Evolutionary conservation across 2,329 filamentous ascomycete species (phyloP), one percentile per base, ranked within the genome.

Genomic region (Macrophomina tecta): DNA sequence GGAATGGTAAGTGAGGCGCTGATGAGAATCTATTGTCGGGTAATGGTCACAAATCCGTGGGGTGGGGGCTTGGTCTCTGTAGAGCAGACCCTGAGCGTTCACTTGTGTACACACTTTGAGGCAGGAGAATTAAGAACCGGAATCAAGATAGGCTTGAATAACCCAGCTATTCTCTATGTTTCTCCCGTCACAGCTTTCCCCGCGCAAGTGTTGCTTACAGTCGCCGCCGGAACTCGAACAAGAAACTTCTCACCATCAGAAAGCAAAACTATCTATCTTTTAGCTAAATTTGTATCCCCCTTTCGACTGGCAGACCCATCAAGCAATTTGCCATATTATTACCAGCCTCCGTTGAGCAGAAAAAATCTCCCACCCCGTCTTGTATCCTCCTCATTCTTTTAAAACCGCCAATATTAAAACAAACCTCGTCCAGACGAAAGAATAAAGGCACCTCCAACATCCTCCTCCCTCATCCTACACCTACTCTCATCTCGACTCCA

Each of bases 401-500:
- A n/a, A 53, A 32, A 12, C 30, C 8, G 14, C 49, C 7, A 4
- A 30, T 12, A 53, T 53, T 53, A 53, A 53, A 53, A n/a, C n/a
- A 38, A 55, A 8, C 9, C n/a, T 38, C 52, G 52, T 55, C 52
- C 52, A 55, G 52, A 55, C 52, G 52, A 55, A 55, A 55, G 32
- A 55, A 38, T 32, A 5, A 23, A 34, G 3, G 49, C 30, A 53
- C 14, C 49, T 14, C 49, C 49, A 16, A 16, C 40, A 4, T 34
- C 36, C 51, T 11, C 8, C n/a, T 36, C n/a, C 16, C 9, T 8
- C 48, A 18, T 18, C 14, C 36, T 55, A 30, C 34, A 11, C 11
- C 16, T 40, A 14, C 23, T 18, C 23, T 23, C 7, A 11, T 49
- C 11, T 23, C 23, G 23, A 23, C 23, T 23, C 23, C 23, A 23